Base-by-base conservation (phyloP, 768 basidiomycete genomes). In the Daedaleopsis nitida region DNA sequence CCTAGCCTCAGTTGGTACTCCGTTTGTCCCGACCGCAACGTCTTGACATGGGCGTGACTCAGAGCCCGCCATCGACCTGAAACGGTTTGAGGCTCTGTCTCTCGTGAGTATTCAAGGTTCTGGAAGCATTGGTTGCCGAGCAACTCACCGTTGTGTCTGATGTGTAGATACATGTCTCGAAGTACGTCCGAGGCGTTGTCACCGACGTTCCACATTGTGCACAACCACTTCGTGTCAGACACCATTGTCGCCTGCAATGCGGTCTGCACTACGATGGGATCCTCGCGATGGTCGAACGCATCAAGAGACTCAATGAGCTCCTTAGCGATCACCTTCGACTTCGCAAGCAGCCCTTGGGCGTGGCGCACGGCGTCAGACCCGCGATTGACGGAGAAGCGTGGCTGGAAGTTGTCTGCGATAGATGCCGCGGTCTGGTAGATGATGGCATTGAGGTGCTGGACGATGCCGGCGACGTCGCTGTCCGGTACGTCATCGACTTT, bases 401-500 rank as follows among this genome's bases (percentile, higher is more conserved):
- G 70, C 11, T 67, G 70, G 69, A 79, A 78, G 1, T 74, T 55
- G 50, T 83, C 82, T 1, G 82, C 77, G 58, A 84, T 76, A 57
- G 73, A 75, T 0, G 80, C 79, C 2, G 82, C 80, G 16, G 77
- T 77, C 65, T 85, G 82, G 35, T 76, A 76, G 34, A 84, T 80
- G 58, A 79, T 77, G 8, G 79, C 69, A 52, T 32, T 32, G 27
- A 32, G 27, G 27, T 7, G 27, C 4, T 32, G 3, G 27, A 32
- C 27, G 27, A 32, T 32, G 27, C 27, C 7, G 27, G 7, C 27
- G 27, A 32, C 27, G 7, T 32, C 27, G 27, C 27, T 32, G 27
- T 32, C 27, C 27, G 27, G 27, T 32, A 32, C 27, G 27, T 32
- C 27, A 7, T 32, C 27, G 27, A 32, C 27, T 32, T 32, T 32